phyloP scores from a whole-genome alignment of 331 rosid species.

The Telfairia occidentalis region DNA sequence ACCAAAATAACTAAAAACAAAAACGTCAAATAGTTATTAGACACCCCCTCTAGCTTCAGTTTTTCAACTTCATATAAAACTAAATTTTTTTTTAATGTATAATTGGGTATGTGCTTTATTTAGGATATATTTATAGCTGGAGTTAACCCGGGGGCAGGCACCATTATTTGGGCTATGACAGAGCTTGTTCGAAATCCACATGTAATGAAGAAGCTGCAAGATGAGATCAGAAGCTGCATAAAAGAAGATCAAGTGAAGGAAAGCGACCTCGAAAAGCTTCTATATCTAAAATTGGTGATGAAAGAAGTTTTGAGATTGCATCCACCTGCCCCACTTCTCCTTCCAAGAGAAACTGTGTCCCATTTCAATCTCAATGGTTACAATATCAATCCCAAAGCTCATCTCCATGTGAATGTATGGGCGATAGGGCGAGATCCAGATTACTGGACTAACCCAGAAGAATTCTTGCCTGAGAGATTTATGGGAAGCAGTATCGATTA shows the following conservation, averaged over 20 bases:
- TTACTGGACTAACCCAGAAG: background rate
- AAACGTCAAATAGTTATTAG: background rate
- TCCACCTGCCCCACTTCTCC: background rate
- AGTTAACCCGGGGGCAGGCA: background rate
- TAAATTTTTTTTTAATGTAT: background rate
- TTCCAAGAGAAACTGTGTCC: constrained; percentile 2
- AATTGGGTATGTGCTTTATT: background rate
- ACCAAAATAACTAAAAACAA: too few relatives aligned
- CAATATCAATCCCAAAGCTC: background rate
- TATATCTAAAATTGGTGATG: background rate
- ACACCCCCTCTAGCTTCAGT: background rate
- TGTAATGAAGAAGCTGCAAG: background rate
- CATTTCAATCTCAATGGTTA: background rate
- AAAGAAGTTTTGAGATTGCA: background rate
- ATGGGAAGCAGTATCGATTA: background rate
- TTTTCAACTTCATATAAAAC: background rate
- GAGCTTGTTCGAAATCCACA: background rate
- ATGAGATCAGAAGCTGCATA: background rate
- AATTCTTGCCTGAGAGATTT: background rate
- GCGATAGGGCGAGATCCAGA: background rate
- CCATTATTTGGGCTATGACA: background rate
- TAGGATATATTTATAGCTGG: constrained; percentile 6
- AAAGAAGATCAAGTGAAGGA: background rate
- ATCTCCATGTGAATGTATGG: background rate
- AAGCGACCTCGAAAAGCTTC: background rate